Conservation (phyloP, 352 stramenopile species). For the Phytophthora brassicae region DNA sequence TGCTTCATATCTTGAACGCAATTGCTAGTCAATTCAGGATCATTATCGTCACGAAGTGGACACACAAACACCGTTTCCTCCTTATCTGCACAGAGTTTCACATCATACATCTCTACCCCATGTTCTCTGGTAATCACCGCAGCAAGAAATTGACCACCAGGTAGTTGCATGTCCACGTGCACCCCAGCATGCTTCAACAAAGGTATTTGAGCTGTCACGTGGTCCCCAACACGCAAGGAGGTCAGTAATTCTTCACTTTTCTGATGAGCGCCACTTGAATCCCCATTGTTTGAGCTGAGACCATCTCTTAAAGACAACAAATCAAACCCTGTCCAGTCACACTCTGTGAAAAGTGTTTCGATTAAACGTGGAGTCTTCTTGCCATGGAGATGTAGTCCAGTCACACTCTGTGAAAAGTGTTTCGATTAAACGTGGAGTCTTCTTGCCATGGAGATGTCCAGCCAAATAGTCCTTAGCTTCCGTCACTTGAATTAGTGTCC, state of each 20-base stretch:
- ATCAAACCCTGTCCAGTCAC: conserved; percentile 71
- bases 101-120: conserved; percentile 38
- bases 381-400: conserved; percentile 59
- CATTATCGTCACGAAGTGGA: not conserved
- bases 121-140: conserved; percentile 52
- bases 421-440: conserved; percentile 60
- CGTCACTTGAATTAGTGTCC: conserved; percentile 45
- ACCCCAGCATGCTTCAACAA: conserved; percentile 47
- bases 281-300: not conserved
- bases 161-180: conserved; percentile 46
- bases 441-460: conserved; percentile 57
- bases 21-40: not conserved
- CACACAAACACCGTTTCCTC: conserved; percentile 10
- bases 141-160: conserved; percentile 34
- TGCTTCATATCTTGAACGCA: conserved; percentile 5
- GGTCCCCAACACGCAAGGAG: conserved; percentile 27
- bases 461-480: conserved; percentile 64
- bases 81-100: conserved; percentile 27
- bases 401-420: conserved; percentile 58
- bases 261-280: not conserved
- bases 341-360: conserved; percentile 52
- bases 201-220: conserved; percentile 38
- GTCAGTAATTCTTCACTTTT: conserved; percentile 8
- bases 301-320: conserved; percentile 19
- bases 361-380: conserved; percentile 64